Evolutionary conservation across 495 filamentous ascomycete genomes (phyloP).

Genomic region (Sphaerosporella brunnea): DNA sequence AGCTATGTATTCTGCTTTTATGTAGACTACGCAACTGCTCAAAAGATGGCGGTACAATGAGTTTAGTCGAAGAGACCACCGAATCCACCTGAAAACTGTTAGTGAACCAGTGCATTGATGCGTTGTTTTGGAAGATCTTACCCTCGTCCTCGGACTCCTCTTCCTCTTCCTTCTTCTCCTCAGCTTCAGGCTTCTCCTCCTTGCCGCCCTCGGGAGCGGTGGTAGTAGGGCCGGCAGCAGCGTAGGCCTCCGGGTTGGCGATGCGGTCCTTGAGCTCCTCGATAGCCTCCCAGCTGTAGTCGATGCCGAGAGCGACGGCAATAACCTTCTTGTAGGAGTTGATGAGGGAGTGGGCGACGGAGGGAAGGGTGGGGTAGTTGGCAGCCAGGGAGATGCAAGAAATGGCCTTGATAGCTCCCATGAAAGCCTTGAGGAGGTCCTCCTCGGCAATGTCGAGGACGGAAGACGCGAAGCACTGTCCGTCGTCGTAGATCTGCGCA

Average conservation of each 20-base stretch:
- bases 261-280: slow-evolving; percentile 96
- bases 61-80: slow-evolving; percentile 47
- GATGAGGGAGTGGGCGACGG: slow-evolving; percentile 83
- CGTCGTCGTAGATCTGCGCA: slow-evolving; percentile 84
- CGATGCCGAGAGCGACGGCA: slow-evolving; percentile 75
- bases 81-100: slow-evolving; percentile 39
- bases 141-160: slow-evolving; percentile 45
- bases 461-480: slow-evolving; percentile 65
- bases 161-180: slow-evolving; percentile 38
- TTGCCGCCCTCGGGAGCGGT: slow-evolving; percentile 34
- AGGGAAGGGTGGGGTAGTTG: slow-evolving; percentile 92
- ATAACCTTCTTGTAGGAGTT: slow-evolving; percentile 96
- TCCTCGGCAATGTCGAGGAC: slow-evolving; percentile 88
- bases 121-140: slow-evolving; percentile 30
- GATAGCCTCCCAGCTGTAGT: slow-evolving; percentile 78
- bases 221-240: slow-evolving; percentile 54
- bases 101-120: too few relatives aligned
- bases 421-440: slow-evolving; percentile 73
- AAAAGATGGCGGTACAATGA: slow-evolving; percentile 12
- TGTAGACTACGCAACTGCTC: not conserved
- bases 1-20: not conserved
- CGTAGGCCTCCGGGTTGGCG: slow-evolving; percentile 92
- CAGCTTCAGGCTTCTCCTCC: slow-evolving; percentile 34
- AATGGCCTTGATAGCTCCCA: slow-evolving; percentile 67
- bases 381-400: slow-evolving; percentile 74